A percentile compares a stretch with the other conserved stretches of the same genome.
Conservation (phyloP, 805 yeast genomes). For the Metschnikowia amazonensis region DNA sequence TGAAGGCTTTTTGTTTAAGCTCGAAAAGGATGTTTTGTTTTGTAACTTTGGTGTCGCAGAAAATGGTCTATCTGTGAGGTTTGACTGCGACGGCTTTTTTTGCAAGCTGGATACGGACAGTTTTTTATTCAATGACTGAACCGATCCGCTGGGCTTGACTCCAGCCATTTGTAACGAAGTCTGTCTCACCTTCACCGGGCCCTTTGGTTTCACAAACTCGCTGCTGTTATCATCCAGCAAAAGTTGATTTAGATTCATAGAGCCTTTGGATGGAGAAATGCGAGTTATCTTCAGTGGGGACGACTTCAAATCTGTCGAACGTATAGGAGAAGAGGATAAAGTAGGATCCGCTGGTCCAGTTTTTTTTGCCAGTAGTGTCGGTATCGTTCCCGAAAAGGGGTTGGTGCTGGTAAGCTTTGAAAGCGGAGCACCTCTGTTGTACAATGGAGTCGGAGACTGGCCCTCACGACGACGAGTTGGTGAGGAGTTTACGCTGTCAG, state of each 20-base stretch:
- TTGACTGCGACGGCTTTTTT: slow-evolving; percentile 11
- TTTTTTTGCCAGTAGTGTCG: slow-evolving; percentile 2
- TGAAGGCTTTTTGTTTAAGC: slow-evolving; percentile 16
- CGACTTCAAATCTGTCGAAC: slow-evolving; percentile 1
- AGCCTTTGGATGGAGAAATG: slow-evolving; percentile 41
- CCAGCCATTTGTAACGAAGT: slow-evolving; percentile 38
- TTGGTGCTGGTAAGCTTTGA: slow-evolving; percentile 5
- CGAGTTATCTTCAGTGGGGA: slow-evolving; percentile 15
- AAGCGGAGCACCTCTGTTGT: slow-evolving; percentile 1
- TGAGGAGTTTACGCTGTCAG: slow-evolving; percentile 13
- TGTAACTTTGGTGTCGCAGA: slow-evolving; percentile 15
- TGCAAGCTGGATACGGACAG: neutral
- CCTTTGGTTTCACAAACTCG: slow-evolving; percentile 25
- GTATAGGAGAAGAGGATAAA: neutral
- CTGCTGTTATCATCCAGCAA: slow-evolving; percentile 20
- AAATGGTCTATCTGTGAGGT: slow-evolving; percentile 12
- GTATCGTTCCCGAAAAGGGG: slow-evolving; percentile 7
- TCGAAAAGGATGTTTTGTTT: slow-evolving; percentile 14
- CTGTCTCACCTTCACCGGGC: slow-evolving; percentile 23
- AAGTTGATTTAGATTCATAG: slow-evolving; percentile 33
- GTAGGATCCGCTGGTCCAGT: neutral
- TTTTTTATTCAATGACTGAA: slow-evolving; percentile 3
- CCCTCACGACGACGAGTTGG: slow-evolving; percentile 12
- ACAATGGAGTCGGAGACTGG: neutral
- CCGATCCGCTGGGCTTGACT: slow-evolving; percentile 13